Evolutionary conservation across 2,329 filamentous ascomycete species (phyloP).

Genomic region (Colletotrichum sojae): DNA sequence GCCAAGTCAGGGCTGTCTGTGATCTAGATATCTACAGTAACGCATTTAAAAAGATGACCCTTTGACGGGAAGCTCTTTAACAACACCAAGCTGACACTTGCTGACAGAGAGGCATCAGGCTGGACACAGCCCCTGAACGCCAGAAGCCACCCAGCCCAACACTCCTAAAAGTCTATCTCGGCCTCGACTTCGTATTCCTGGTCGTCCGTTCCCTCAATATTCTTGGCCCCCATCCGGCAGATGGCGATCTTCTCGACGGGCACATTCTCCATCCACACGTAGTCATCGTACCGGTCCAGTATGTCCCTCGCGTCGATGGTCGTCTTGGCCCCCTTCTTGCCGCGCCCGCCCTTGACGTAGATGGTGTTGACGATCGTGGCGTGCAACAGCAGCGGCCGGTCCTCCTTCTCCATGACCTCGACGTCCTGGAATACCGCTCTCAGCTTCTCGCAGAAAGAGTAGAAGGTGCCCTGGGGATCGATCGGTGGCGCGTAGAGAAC

Average conservation of each 20-base stretch:
- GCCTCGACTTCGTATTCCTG: conserved; percentile 68
- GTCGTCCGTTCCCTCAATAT: conserved; percentile 66
- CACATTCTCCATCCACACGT: conserved; percentile 79
- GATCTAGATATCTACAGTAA: background rate
- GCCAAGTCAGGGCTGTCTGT: background rate
- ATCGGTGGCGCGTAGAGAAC: conserved; percentile 76
- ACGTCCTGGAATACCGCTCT: conserved; percentile 66
- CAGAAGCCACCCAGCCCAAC: background rate
- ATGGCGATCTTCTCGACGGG: conserved; percentile 80
- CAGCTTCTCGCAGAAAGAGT: conserved; percentile 71
- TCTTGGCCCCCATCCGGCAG: conserved; percentile 90
- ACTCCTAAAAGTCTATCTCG: conserved; percentile 58
- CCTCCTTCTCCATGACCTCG: conserved; percentile 70
- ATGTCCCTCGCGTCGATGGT: conserved; percentile 69
- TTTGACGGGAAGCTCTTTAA: background rate
- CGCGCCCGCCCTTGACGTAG: conserved; percentile 70
- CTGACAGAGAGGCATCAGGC: background rate
- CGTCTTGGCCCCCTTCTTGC: conserved; percentile 53
- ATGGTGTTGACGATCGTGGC: conserved; percentile 90
- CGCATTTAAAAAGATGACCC: background rate
- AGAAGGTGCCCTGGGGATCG: conserved; percentile 66
- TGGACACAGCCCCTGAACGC: background rate
- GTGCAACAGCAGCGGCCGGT: conserved; percentile 80
- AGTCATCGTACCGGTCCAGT: conserved; percentile 73
- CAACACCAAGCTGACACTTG: background rate